Evolutionary conservation across 2,329 filamentous ascomycete species (phyloP).

Genomic region (Coleophoma cylindrospora): DNA sequence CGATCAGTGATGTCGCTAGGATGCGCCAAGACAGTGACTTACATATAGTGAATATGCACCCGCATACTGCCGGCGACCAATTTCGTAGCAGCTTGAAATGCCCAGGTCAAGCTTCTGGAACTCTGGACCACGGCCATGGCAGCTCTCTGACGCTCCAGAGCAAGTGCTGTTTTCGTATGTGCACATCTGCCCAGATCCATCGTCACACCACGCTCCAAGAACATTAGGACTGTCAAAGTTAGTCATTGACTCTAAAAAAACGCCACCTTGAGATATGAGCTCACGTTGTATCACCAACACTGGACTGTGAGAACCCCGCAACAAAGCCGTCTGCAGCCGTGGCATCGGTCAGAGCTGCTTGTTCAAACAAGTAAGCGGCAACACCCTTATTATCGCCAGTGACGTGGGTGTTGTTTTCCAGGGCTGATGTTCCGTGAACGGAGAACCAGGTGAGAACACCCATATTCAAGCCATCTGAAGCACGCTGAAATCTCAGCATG

Average conservation of each 20-base stretch:
- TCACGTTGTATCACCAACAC: conserved; percentile 76
- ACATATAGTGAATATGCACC: conserved; percentile 54
- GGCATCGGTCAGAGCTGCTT: conserved; percentile 49
- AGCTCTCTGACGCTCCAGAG: conserved; percentile 58
- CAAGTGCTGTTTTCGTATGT: conserved; percentile 81
- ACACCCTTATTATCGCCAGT: conserved; percentile 92
- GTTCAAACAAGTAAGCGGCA: conserved; percentile 78
- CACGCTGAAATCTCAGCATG: conserved; percentile 70
- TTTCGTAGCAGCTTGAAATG: conserved; percentile 69
- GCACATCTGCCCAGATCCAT: conserved; percentile 68
- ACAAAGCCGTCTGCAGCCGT: conserved; percentile 68
- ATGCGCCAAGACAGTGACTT: conserved; percentile 8
- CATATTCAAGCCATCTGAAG: conserved; percentile 68
- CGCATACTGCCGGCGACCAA: conserved; percentile 63
- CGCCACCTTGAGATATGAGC: not conserved
- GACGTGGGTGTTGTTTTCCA: conserved; percentile 85
- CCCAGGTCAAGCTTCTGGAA: conserved; percentile 66
- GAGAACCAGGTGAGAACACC: conserved; percentile 79
- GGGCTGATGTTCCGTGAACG: conserved; percentile 84
- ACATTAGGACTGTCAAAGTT: conserved; percentile 58
- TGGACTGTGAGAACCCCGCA: conserved; percentile 87
- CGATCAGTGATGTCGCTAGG: not conserved
- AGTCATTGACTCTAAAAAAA: not conserved
- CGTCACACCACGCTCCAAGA: conserved; percentile 82
- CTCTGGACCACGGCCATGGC: conserved; percentile 67